These are phyloP conservation scores for Lactarius hengduanensis DNA, from an alignment of 768 basidiomycete genomes.

Conservation along the genomic window DNA sequence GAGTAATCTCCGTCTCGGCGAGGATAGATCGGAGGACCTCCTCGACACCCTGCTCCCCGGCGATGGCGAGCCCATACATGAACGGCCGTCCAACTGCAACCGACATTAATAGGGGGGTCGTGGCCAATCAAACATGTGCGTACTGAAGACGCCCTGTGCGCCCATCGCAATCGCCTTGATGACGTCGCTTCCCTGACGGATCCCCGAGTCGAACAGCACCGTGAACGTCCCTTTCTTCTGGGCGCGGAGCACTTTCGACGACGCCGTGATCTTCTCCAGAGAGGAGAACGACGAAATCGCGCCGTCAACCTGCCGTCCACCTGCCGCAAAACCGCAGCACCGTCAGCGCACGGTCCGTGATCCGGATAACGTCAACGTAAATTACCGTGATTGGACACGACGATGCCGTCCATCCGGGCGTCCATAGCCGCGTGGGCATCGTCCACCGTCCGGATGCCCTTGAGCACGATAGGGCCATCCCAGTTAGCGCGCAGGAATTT, in stretches of 20 bases:
- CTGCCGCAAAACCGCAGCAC: conserved; percentile 35
- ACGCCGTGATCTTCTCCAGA: conserved; percentile 65
- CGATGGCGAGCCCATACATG: conserved; percentile 70
- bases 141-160: conserved; percentile 75
- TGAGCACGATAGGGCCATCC: conserved; percentile 80
- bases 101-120: neutral
- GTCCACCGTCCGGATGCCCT: conserved; percentile 69
- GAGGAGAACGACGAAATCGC: conserved; percentile 72
- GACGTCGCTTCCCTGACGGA: conserved; percentile 80
- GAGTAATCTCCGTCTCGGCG: conserved; percentile 63
- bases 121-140: conserved; percentile 33
- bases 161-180: conserved; percentile 85
- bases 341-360: neutral
- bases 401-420: conserved; percentile 63
- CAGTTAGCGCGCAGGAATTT: conserved; percentile 67
- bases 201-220: conserved; percentile 76
- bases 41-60: conserved; percentile 71
- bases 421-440: conserved; percentile 73
- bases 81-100: conserved; percentile 66
- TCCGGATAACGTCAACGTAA: conserved; percentile 20
- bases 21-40: conserved; percentile 67
- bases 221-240: conserved; percentile 61
- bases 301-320: conserved; percentile 76
- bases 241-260: conserved; percentile 53
- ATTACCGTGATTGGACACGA: conserved; percentile 78